phyloP scores from a whole-genome alignment of 2,329 filamentous ascomycete species.

The Rhinocladiella similis region DNA sequence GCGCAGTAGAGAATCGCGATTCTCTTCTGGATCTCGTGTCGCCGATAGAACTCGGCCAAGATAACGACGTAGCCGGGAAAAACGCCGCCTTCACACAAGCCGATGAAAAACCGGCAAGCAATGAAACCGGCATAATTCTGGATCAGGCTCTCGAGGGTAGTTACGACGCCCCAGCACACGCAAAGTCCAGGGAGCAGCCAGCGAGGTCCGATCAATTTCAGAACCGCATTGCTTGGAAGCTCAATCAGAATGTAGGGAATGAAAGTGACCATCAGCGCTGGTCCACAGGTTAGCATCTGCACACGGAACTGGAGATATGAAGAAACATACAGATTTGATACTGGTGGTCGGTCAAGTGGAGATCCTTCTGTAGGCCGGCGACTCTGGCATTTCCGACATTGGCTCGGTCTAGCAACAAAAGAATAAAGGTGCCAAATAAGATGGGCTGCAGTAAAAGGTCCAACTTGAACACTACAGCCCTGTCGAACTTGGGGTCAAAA shows the following conservation, averaged over 20 bases:
- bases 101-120: conserved; percentile 28
- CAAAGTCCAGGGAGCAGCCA: conserved; percentile 14
- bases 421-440: conserved; percentile 16
- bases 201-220: conserved; percentile 50
- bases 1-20: conserved; percentile 6
- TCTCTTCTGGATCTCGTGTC: conserved; percentile 7
- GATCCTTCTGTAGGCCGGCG: conserved; percentile 29
- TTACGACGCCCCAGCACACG: conserved; percentile 48
- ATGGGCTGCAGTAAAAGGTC: conserved; percentile 7
- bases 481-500: neutral
- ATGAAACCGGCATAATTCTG: conserved; percentile 48
- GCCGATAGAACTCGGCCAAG: conserved; percentile 7
- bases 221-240: conserved; percentile 6
- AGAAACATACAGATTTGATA: conserved; percentile 5
- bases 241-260: conserved; percentile 59
- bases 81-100: conserved; percentile 19
- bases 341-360: conserved; percentile 25
- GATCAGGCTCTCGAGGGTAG: conserved; percentile 51
- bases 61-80: conserved; percentile 6
- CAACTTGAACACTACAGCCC: neutral
- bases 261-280: conserved; percentile 63
- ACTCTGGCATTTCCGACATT: conserved; percentile 39
- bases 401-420: conserved; percentile 35
- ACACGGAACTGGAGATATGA: neutral
- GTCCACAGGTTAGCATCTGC: too few species aligned